Base-by-base conservation (phyloP, 441 rosid species). In the Gossypium laxum region DNA sequence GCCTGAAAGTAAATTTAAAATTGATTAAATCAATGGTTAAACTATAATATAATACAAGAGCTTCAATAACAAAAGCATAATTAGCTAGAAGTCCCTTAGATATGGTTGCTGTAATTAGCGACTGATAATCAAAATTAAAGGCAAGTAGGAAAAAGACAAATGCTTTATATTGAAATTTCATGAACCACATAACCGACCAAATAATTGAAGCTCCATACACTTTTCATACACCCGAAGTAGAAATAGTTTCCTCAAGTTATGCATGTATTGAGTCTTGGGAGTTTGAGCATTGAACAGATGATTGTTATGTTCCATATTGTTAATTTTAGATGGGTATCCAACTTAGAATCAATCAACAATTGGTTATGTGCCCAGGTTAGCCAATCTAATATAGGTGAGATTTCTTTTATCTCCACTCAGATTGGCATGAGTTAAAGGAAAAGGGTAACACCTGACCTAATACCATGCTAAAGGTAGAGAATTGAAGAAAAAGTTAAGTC, bases 1-100 rank as follows among this genome's bases (percentile, higher is more conserved):
- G n/a, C 98, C 96, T 95, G 94, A 89, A 81, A 74, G 67, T 34
- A 57, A 0, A 73, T 65, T 67, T 69, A 67, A 65, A 72, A 17
- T 63, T 11, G 66, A 34, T 70, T 69, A 63, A 59, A 76, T 77
- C 34, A 80, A 71, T 15, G 58, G 52, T 51, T 32, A 58, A 43
- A 43, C 43, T 57, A 24, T 8, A 43, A 47, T 8, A 57, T 1
- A 3, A 41, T 3, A 21, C 22, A 22, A 41, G 54, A 55, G 30
- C 28, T 69, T 56, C 12, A 26, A 7, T 48, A 48, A 21, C 4
- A 22, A 66, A 66, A 66, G 21, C 69, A 47, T 19, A 47, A 30
- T 51, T 28, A 51, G 28, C 60, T 32, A 26, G 26, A 41, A 10
- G 50, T 15, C 50, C 11, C 11, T 45, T 64, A 11, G 30, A 19